Conservation (phyloP, 2,329 filamentous ascomycete species). For the Leptodontidium sp. region DNA sequence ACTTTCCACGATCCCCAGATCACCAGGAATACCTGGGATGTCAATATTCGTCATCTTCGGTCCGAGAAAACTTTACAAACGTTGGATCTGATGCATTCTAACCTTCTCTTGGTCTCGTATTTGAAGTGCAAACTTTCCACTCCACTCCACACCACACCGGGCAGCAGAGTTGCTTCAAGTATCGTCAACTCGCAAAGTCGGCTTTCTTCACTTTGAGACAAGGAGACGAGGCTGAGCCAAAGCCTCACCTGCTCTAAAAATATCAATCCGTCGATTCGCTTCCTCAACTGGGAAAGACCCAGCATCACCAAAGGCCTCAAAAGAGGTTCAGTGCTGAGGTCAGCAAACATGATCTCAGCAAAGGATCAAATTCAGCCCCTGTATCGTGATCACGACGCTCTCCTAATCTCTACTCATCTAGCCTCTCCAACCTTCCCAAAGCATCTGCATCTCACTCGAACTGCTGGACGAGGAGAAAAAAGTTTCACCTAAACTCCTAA, state of each 20-base stretch:
- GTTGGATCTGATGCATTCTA: neutral
- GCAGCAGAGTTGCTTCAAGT: neutral
- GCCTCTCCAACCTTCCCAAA: neutral
- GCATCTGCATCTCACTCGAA: neutral
- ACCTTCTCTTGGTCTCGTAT: neutral
- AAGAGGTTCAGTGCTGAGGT: neutral
- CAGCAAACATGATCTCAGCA: neutral
- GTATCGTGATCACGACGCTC: neutral
- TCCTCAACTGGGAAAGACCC: neutral
- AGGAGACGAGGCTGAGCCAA: neutral
- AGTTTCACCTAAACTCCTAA: neutral
- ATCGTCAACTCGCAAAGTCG: neutral
- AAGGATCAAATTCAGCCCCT: neutral
- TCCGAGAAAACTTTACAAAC: neutral
- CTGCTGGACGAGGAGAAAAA: conserved; percentile 1
- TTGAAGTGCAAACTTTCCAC: neutral
- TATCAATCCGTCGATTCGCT: neutral
- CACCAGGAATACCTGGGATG: neutral
- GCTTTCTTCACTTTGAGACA: neutral
- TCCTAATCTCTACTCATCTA: conserved; percentile 1
- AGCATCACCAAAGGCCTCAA: neutral
- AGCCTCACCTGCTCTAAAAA: neutral
- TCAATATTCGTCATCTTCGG: neutral
- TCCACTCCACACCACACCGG: too few species aligned
- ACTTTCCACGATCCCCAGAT: neutral